Base-by-base conservation (phyloP, 371 early-diverging fungal genomes). In the Actinomortierella wolfii region DNA sequence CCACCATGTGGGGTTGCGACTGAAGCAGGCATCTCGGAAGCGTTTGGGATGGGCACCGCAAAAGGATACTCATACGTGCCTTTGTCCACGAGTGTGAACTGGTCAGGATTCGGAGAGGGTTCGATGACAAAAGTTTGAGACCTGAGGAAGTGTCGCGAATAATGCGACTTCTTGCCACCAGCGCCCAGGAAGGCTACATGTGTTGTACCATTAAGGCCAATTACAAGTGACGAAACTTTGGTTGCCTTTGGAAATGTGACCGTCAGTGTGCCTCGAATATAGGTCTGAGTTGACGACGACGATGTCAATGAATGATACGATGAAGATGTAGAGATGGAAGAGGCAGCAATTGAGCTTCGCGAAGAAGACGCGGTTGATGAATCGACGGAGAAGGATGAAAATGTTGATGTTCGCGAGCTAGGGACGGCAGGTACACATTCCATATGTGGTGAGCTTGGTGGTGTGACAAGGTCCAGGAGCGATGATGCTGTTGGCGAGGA, bases 1-100 rank as follows among this genome's bases (percentile, higher is more conserved):
- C 74, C 74, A 24, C 74, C 74, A 21, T 74, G 74, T 57, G 67
- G 67, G 26, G 74, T 74, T 14, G 64, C 55, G 39, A 74, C 64
- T 0, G 74, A 67, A 21, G 63, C 21, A 17, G 74, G 74, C 54
- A 74, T 18, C 11, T 34, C 34, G 7, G 34, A 34, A 39, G 63
- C 43, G 44, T 74, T 67, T 29, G 67, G 74, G 13, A 74, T 43
- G 13, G 59, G 53, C 34, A 74, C 54, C 29, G 67, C 20, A 48
- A 74, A 74, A 7, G 74, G 74, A 24, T 57, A 74, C 0, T 48
- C 29, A 48, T 67, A n/a, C 7, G 64, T 29, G 39, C 63, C 59
- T 54, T 67, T 57, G 54, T 25, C 34, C 18, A 74, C 15, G 28
- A 64, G 63, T 0, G 74, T 74, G 57, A 53, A 73, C 44, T 50